phyloP scores from a whole-genome alignment of 805 yeast genomes.

The Nakazawaea wyomingensis region DNA sequence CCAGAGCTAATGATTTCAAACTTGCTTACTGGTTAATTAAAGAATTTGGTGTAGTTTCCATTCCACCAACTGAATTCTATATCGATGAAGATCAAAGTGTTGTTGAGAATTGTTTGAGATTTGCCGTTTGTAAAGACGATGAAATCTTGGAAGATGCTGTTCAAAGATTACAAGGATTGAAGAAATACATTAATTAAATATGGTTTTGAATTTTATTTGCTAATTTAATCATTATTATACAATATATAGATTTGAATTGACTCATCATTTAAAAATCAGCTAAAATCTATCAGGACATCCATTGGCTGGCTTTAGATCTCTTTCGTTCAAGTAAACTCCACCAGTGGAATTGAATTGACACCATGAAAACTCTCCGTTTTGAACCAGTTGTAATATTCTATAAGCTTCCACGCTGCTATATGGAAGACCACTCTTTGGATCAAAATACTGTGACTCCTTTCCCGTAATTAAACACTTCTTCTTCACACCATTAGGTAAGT shows the following conservation, averaged over 20 bases:
- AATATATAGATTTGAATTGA: too few relatives aligned
- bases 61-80: slow-evolving; percentile 96
- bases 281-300: slow-evolving; percentile 88
- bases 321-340: slow-evolving; percentile 36
- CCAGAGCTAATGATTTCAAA: slow-evolving; percentile 79
- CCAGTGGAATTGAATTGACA: slow-evolving; percentile 43
- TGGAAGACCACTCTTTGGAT: slow-evolving; percentile 84
- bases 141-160: slow-evolving; percentile 76
- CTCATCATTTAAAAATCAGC: slow-evolving; percentile 9
- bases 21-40: slow-evolving; percentile 89
- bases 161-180: slow-evolving; percentile 62
- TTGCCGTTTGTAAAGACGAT: slow-evolving; percentile 96
- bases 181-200: slow-evolving; percentile 44
- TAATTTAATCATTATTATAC: too few relatives aligned
- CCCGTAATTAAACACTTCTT: slow-evolving; percentile 74
- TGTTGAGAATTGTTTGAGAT: slow-evolving; percentile 82
- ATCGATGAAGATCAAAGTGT: slow-evolving; percentile 63
- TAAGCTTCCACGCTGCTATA: slow-evolving; percentile 82
- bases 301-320: slow-evolving; percentile 53
- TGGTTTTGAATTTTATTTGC: too few relatives aligned
- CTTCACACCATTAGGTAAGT: slow-evolving; percentile 63
- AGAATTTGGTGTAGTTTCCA: slow-evolving; percentile 91
- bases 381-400: slow-evolving; percentile 49
- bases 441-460: slow-evolving; percentile 73
- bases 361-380: slow-evolving; percentile 55